Base-by-base conservation (phyloP, 805 yeast genomes). In the Sugiyamaella floridensis region DNA sequence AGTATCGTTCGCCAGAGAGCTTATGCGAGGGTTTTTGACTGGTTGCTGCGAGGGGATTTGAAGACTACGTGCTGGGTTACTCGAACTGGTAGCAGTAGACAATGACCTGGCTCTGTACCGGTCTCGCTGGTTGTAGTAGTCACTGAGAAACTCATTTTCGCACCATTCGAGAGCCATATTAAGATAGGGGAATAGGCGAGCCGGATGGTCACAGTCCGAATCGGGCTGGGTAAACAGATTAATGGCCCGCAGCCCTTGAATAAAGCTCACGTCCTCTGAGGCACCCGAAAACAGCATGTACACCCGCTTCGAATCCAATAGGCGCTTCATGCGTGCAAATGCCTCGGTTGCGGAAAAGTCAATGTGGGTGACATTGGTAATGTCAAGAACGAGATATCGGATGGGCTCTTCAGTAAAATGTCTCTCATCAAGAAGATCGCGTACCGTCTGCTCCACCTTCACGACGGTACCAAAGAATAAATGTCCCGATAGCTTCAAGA, bases 311-410 rank as follows among this genome's bases (percentile, higher is more conserved):
- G 85, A 83, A 54, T 79, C 79, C 15, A 89, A 72, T 61, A 90
- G 77, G 57, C 95, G 84, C 65, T 87, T 81, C 55, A 93, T 85
- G 60, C 97, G 76, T 60, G 89, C 81, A 66, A 93, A 87, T 0
- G 97, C 96, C 67, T 93, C 98, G 9, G 97, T 96, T 0, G 98
- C 97, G 45, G 96, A 86, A 62, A 86, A 93, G 68, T 93, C 99
- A 58, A 93, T 81, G 46, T 80, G 80, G 62, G 57, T 76, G 29
- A 93, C 96, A 40, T 84, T 81, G 59, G 83, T 83, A 77, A 93
- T 83, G 69, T 93, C 99, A 47, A 93, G 66, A 48, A 93, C 81
- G 57, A 93, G 71, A 65, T 83, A 93, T 62, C 86, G 81, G 60
- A 93, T 83, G 26, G 93, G 89, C n/a, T 59, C 40, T 12, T 59